Evolutionary conservation across 208 protist species (phyloP), one percentile per base, ranked within the genome.

Genomic region (Herpetomonas samuelpessoai): DNA sequence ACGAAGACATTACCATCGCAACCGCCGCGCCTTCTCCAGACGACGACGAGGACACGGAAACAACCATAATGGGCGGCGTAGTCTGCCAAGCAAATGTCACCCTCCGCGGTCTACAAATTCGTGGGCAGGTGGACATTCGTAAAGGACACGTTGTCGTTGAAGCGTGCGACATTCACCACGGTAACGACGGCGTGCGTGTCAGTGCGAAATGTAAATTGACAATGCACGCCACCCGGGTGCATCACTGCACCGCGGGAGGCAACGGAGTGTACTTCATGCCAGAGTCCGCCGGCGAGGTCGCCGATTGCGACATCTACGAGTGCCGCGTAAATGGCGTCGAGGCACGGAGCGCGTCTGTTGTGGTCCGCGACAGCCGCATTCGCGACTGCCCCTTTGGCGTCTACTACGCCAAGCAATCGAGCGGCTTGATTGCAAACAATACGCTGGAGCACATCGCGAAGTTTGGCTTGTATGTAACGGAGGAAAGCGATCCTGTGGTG

Each of bases 271-370:
- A 93, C 71, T 82, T 93, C 41, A 79, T 77, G 62, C 53, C 67
- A 16, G 81, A 72, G n/a, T 79, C 81, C 4, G 62, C 63, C 0
- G 90, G 81, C 7, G 68, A 80, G 56, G 80, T 96, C 44, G 47
- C 71, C 39, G 80, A 96, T 55, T 88, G 70, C 9, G 90, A 96
- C 62, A 78, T 96, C 56, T 88, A 88, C 60, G 81, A 87, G 29
- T 91, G 82, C 65, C 83, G 90, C 50, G 86, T 96, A 7, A 88
- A 90, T 61, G 86, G 80, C 14, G 58, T 96, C 2, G 84, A 92
- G 19, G 78, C 71, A 12, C 64, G 86, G 21, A 61, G 67, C 49
- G 83, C 74, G 12, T 9, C 27, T 18, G 77, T 88, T 1, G 49
- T 70, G 0, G 35, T 88, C 25, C 67, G 65, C 12, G 74, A 74